Percentiles rank a stretch among this genome's conserved stretches.
Conservation (phyloP, 306 rosid species). For the Inga leiocalycina region DNA sequence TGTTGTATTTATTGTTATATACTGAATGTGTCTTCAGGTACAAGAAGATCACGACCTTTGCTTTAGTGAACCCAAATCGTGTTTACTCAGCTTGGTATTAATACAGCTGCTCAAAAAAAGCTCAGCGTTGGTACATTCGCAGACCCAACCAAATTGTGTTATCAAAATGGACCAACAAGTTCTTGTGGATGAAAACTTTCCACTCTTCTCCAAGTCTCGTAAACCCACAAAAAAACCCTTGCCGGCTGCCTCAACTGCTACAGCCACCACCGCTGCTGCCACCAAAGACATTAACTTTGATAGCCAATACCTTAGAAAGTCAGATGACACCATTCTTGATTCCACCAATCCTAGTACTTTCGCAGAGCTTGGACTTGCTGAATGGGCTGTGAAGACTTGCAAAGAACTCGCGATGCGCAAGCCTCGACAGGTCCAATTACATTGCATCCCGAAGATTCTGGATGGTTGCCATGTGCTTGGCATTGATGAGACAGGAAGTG, state of each 20-base stretch:
- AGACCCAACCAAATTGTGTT: neutral
- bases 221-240: conserved; percentile 28
- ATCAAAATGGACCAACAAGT: conserved; percentile 26
- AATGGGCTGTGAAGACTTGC: conserved; percentile 70
- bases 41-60: neutral
- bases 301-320: conserved; percentile 26
- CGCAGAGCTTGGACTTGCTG: conserved; percentile 64
- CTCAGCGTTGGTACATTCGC: neutral
- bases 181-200: conserved; percentile 44
- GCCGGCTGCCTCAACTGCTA: neutral
- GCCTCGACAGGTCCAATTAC: conserved; percentile 70
- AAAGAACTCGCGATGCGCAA: conserved; percentile 65
- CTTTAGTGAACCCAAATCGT: neutral
- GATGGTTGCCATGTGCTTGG: conserved; percentile 81
- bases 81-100: neutral
- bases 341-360: conserved; percentile 39
- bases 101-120: neutral
- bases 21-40: neutral
- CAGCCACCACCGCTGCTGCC: neutral
- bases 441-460: conserved; percentile 73
- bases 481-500: conserved; percentile 82
- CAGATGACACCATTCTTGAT: conserved; percentile 1
- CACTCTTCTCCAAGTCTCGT: conserved; percentile 48
- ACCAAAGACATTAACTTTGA: neutral
- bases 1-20: neutral